Conservation (phyloP, 352 stramenopile species). For the Pythium chondricola region DNA sequence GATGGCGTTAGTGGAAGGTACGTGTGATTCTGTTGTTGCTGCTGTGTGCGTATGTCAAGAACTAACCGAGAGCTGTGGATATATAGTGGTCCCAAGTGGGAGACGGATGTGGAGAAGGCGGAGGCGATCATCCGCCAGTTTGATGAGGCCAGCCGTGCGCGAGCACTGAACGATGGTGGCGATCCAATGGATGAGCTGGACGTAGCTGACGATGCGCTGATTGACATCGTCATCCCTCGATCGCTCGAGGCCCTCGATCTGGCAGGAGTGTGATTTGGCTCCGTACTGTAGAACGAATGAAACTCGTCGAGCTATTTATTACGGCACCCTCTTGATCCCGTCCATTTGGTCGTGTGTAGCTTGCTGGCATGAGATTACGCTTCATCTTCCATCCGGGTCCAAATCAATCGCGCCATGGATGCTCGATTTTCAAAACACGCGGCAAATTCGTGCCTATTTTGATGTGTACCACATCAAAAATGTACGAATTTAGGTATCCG, state of each 20-base stretch:
- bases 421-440: too few species aligned
- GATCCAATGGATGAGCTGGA: conserved; percentile 55
- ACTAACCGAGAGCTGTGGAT: neutral
- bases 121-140: conserved; percentile 79
- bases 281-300: too few species aligned
- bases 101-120: conserved; percentile 77
- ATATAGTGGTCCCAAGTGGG: conserved; percentile 44
- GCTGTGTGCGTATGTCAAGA: neutral
- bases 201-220: conserved; percentile 47
- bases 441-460: too few species aligned
- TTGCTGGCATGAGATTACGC: too few species aligned
- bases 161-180: conserved; percentile 38
- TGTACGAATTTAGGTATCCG: too few species aligned
- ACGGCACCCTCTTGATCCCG: too few species aligned
- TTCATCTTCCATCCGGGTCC: too few species aligned
- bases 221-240: conserved; percentile 61
- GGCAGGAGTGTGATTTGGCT: conserved; percentile 59
- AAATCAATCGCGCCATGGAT: too few species aligned
- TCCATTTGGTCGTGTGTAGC: too few species aligned
- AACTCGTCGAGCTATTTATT: too few species aligned
- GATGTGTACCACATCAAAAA: too few species aligned
- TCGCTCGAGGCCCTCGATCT: conserved; percentile 77
- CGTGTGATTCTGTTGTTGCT: neutral
- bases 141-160: conserved; percentile 67
- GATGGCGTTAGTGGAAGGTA: conserved; percentile 31